Evolutionary conservation across 768 basidiomycete species (phyloP).

Genomic region (Rickenella mellea): DNA sequence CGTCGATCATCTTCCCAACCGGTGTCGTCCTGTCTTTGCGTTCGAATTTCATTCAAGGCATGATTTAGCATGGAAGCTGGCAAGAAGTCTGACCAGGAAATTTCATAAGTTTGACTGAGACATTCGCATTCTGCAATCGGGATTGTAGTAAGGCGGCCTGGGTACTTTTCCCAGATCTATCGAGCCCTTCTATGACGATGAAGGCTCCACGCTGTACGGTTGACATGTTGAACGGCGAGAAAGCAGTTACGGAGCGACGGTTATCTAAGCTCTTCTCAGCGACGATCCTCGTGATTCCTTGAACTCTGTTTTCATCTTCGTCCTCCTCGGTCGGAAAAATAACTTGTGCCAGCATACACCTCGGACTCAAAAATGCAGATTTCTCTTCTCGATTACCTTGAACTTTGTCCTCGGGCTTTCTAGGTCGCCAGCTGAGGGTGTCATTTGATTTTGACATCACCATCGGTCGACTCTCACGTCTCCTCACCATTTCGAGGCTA

Average conservation of each 20-base stretch:
- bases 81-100: conserved; percentile 67
- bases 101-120: conserved; percentile 55
- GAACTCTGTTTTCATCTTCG: no score
- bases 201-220: conserved; percentile 53
- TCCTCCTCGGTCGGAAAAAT: no score
- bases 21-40: conserved; percentile 76
- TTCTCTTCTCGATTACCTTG: no score
- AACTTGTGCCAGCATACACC: no score
- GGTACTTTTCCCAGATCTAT: conserved; percentile 90
- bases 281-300: no score
- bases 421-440: no score
- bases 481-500: no score
- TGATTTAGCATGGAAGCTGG: not conserved
- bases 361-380: no score
- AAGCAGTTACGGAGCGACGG: not conserved
- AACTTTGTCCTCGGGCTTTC: no score
- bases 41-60: not conserved
- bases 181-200: conserved; percentile 93
- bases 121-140: conserved; percentile 36
- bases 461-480: no score
- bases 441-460: no score
- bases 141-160: conserved; percentile 59
- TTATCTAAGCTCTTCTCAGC: not conserved
- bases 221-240: not conserved
- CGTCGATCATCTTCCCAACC: conserved; percentile 89